A percentile compares a stretch with the other conserved stretches of the same genome.
Evolutionary conservation across 106 monocot genomes (phyloP).

Genomic region (Apostasia ramifera): DNA sequence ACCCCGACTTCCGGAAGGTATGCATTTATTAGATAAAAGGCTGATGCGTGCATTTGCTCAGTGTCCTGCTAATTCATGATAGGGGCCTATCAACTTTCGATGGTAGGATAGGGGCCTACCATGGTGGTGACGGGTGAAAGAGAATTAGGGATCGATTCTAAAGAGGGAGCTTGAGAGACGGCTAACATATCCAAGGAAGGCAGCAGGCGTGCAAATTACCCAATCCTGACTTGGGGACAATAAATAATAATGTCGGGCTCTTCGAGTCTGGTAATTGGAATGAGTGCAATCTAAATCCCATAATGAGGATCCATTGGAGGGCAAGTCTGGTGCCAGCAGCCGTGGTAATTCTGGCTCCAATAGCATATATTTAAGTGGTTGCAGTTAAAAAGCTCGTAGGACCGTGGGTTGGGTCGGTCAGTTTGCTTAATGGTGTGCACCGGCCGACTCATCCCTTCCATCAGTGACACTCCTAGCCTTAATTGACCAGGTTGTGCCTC

Average conservation of each 20-base stretch:
- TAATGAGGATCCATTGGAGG: too few species aligned
- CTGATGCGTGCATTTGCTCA: neutral
- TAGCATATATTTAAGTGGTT: too few species aligned
- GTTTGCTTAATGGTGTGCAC: too few species aligned
- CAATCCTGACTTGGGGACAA: conserved; percentile 12
- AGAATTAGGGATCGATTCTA: too few species aligned
- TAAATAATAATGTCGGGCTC: conserved; percentile 13
- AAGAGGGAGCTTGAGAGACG: too few species aligned
- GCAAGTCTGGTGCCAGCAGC: too few species aligned
- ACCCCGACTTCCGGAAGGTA: conserved; percentile 23
- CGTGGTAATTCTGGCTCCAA: too few species aligned
- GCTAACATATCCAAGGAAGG: conserved; percentile 14
- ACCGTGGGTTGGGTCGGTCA: too few species aligned
- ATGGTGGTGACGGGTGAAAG: conserved; percentile 7
- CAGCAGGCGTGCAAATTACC: conserved; percentile 11
- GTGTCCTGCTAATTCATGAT: conserved; percentile 1
- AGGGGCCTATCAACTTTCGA: too few species aligned
- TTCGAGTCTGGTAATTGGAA: too few species aligned
- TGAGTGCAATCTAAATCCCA: too few species aligned
- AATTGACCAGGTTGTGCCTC: conserved; percentile 13
- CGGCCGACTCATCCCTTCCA: neutral
- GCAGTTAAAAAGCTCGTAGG: too few species aligned
- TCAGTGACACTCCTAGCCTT: conserved; percentile 4
- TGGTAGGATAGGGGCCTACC: conserved; percentile 14
- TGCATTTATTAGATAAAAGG: conserved; percentile 31